A percentile compares a stretch with the other conserved stretches of the same genome.
Conservation (phyloP, 768 basidiomycete genomes). For the Boletus vermiculosoides region DNA sequence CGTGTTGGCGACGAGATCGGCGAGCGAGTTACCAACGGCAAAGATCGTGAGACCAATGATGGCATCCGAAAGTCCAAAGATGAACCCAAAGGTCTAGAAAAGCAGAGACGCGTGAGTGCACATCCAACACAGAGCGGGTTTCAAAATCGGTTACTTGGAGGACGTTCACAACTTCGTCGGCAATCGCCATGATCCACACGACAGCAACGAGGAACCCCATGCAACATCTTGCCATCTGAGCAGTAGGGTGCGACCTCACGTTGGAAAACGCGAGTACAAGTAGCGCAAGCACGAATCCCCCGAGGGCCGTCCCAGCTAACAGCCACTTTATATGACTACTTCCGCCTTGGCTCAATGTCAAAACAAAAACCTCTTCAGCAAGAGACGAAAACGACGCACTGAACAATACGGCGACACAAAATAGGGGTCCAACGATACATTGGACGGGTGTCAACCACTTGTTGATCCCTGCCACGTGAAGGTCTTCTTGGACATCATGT, state of each 20-base stretch:
- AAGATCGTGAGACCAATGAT: constrained; percentile 97
- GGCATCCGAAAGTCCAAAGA: constrained; percentile 94
- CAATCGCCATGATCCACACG: constrained; percentile 98
- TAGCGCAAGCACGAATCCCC: constrained; percentile 52
- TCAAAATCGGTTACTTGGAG: constrained; percentile 58
- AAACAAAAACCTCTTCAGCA: not conserved
- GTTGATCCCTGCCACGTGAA: constrained; percentile 64
- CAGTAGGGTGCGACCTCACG: constrained; percentile 53
- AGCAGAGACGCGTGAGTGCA: not conserved
- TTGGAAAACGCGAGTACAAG: constrained; percentile 61
- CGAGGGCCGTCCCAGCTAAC: constrained; percentile 50
- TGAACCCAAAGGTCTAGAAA: constrained; percentile 81
- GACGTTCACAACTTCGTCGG: constrained; percentile 91
- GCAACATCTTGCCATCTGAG: constrained; percentile 72
- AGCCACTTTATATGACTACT: constrained; percentile 48
- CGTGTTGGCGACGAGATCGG: constrained; percentile 96
- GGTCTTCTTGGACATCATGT: constrained; percentile 66
- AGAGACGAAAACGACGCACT: constrained; percentile 46
- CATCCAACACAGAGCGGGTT: not conserved
- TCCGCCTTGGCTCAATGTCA: constrained; percentile 25
- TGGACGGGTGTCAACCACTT: constrained; percentile 87
- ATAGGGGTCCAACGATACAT: constrained; percentile 78
- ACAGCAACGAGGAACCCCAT: constrained; percentile 90
- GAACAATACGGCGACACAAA: constrained; percentile 73
- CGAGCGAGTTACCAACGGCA: constrained; percentile 93